A percentile compares a stretch with the other conserved stretches of the same genome.
phyloP scores from a whole-genome alignment of 257 asterid genomes.

The Osmanthus fragrans region DNA sequence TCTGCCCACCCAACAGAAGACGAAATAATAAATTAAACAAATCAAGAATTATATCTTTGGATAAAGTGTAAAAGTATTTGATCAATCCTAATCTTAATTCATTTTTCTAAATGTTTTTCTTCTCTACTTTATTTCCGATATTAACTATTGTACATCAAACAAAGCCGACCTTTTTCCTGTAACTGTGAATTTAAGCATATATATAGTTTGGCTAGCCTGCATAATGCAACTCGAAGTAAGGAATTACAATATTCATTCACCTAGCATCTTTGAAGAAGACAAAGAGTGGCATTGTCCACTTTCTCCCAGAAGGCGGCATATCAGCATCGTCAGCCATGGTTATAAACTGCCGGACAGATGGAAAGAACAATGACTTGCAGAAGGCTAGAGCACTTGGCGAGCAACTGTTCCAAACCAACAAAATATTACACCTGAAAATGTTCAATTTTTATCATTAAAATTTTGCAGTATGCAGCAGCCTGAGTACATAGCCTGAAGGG shows the following conservation, averaged over 20 bases:
- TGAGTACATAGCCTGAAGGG: too few relatives aligned
- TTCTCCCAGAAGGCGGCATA: constrained; percentile 21
- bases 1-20: constrained; percentile 27
- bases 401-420: neutral
- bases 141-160: too few relatives aligned
- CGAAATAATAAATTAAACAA: neutral
- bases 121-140: too few relatives aligned
- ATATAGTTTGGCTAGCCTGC: too few relatives aligned
- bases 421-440: neutral
- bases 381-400: neutral
- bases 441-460: neutral
- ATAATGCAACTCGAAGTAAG: neutral
- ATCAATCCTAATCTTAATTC: too few relatives aligned
- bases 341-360: neutral
- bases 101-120: too few relatives aligned
- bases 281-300: constrained; percentile 56
- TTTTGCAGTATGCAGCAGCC: neutral
- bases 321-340: constrained; percentile 53
- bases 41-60: neutral
- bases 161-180: too few relatives aligned
- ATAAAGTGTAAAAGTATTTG: too few relatives aligned
- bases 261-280: constrained; percentile 70
- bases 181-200: neutral
- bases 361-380: neutral
- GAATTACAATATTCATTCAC: constrained; percentile 25